A percentile compares a stretch with the other conserved stretches of the same genome.
Evolutionary conservation across 2,329 filamentous ascomycete genomes (phyloP).

Genomic region (Leptographium lundbergii): DNA sequence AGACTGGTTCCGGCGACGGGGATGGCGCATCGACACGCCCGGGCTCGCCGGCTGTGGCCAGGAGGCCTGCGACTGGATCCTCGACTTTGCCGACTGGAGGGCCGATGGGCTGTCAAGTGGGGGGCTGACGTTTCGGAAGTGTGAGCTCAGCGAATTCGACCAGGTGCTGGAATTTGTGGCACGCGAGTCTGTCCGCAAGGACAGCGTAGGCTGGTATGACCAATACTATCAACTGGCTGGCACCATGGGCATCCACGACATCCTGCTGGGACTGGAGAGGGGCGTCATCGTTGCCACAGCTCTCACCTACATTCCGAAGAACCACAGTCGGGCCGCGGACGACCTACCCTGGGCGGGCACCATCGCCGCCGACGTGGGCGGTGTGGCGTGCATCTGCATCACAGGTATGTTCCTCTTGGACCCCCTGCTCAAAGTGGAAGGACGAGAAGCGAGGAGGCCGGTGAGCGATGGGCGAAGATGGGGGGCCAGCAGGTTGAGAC

Average conservation of each 20-base stretch:
- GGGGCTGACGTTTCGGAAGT: conserved; percentile 30
- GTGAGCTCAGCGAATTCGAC: conserved; percentile 31
- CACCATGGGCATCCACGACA: conserved; percentile 34
- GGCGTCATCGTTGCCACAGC: conserved; percentile 37
- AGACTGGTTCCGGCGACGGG: conserved; percentile 41
- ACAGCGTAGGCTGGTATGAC: conserved; percentile 45
- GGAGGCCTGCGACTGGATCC: conserved; percentile 39
- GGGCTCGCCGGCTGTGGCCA: conserved; percentile 32
- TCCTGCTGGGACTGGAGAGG: conserved; percentile 39
- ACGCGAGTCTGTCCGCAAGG: conserved; percentile 30
- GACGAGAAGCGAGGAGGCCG: not conserved
- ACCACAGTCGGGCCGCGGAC: conserved; percentile 30
- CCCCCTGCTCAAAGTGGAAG: not conserved
- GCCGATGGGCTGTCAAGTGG: conserved; percentile 25
- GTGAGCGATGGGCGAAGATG: not conserved
- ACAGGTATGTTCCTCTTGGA: conserved; percentile 23
- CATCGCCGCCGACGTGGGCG: conserved; percentile 39
- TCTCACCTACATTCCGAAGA: conserved; percentile 37
- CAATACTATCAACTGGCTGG: conserved; percentile 41
- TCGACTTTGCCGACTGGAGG: conserved; percentile 38
- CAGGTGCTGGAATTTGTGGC: conserved; percentile 37
- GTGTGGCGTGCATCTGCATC: conserved; percentile 48
- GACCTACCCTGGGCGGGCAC: conserved; percentile 44
- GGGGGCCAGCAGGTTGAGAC: not conserved
- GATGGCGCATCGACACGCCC: conserved; percentile 35